A percentile compares a stretch with the other conserved stretches of the same genome.
Evolutionary conservation across 1,139 yeast species (phyloP).

Genomic region (Nadsonia starkeyi-henricii): DNA sequence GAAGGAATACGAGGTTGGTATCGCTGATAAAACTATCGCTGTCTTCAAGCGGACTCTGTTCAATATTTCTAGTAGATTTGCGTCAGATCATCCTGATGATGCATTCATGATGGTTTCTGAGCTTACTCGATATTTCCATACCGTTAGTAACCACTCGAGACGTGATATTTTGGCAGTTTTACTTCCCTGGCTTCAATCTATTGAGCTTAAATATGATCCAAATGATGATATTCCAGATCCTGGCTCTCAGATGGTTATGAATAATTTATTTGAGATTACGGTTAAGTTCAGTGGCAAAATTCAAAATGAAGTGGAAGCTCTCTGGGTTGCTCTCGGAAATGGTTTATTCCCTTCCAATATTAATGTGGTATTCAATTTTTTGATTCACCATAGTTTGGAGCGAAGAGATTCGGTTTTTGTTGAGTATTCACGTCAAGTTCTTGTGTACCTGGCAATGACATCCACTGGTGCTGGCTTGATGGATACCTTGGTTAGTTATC

Average conservation of each 20-base stretch:
- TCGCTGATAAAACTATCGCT: conserved; percentile 52
- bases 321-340: conserved; percentile 86
- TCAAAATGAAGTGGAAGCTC: conserved; percentile 78
- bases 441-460: conserved; percentile 55
- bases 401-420: conserved; percentile 64
- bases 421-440: conserved; percentile 63
- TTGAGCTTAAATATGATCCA: conserved; percentile 41
- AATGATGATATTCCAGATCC: conserved; percentile 35
- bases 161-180: conserved; percentile 69
- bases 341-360: conserved; percentile 54
- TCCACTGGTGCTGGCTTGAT: conserved; percentile 44
- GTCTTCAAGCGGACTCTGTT: conserved; percentile 67
- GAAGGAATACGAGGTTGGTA: conserved; percentile 42
- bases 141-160: conserved; percentile 45
- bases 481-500: conserved; percentile 49
- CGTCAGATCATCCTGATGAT: conserved; percentile 43
- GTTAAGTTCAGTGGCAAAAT: conserved; percentile 58
- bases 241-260: conserved; percentile 50
- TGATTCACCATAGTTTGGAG: conserved; percentile 54
- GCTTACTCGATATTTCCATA: conserved; percentile 53
- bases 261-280: conserved; percentile 73
- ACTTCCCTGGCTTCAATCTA: conserved; percentile 81
- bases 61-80: conserved; percentile 50
- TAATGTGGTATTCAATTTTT: conserved; percentile 55
- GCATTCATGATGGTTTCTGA: conserved; percentile 54